Evolutionary conservation across 495 filamentous ascomycete genomes (phyloP), one percentile per base, ranked within the genome.

Genomic region (Penicillium argentinense): DNA sequence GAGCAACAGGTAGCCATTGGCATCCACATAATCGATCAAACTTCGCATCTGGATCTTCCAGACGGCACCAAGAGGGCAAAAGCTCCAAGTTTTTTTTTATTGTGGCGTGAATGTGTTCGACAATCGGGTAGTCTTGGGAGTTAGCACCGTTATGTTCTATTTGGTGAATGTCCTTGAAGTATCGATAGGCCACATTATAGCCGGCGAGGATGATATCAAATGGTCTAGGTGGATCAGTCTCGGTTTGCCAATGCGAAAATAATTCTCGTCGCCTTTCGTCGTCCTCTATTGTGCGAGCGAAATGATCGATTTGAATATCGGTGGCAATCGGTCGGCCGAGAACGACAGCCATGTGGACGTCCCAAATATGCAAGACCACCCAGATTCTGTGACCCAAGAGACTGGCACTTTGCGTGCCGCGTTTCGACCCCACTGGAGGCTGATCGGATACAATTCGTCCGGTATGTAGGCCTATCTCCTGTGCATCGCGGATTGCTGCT

Each of bases 401-500:
- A 26, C 34, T 34, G 34, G 9, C 11, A 27, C 5, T 13, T 13
- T 42, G 0, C 24, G 12, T 30, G 8, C 12, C 22, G 22, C 24
- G 11, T 6, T 32, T 37, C 22, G 43, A 5, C 17, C 3, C 25
- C 9, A 38, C n/a, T 49, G 44, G 33, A 30, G 44, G 37, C 28
- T 36, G 43, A 32, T 41, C 39, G 11, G 39, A 41, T 34, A 45
- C 21, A 37, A 44, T 9, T 41, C 40, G 22, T 29, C 48, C 48
- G 12, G 33, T 72, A 50, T 84, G 80, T 28, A 85, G 53, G 18
- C 80, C 82, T 40, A 85, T 78, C 49, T 83, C 81, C 57, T 83
- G 80, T 6, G 76, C 82, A 60, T 85, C 82, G 29, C 79, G 64
- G 39, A 84, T 84, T 8, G 72, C 67, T 21, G 69, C 63, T 12